These are phyloP conservation scores for Agrostemma githago DNA, from an alignment of 148 eudicot genomes.

Conservation along the genomic window DNA sequence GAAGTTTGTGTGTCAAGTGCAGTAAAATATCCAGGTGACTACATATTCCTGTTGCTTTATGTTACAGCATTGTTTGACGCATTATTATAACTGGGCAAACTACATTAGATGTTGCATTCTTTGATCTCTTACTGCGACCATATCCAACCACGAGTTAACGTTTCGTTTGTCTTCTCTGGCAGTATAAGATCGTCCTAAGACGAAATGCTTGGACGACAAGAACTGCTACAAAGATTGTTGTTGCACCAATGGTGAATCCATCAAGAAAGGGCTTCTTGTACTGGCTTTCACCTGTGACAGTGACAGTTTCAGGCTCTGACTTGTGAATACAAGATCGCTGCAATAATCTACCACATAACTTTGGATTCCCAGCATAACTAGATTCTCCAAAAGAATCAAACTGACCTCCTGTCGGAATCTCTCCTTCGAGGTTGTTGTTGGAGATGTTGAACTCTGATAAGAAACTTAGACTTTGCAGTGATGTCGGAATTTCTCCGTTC, in stretches of 20 bases:
- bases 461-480: conserved; percentile 41
- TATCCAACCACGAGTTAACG: conserved; percentile 35
- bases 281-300: conserved; percentile 18
- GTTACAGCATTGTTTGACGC: neutral
- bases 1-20: neutral
- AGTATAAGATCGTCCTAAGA: neutral
- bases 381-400: conserved; percentile 38
- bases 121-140: too few relatives aligned
- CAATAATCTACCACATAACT: conserved; percentile 51
- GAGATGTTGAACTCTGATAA: conserved; percentile 44
- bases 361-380: conserved; percentile 51
- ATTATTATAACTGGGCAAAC: conserved; percentile 8
- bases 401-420: conserved; percentile 51
- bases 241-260: conserved; percentile 6
- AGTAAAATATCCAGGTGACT: neutral
- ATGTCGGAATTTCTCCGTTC: conserved; percentile 59
- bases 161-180: neutral
- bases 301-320: conserved; percentile 13
- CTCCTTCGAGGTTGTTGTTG: conserved; percentile 46
- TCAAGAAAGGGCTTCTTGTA: conserved; percentile 37
- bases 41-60: neutral
- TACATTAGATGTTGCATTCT: conserved; percentile 26
- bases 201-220: conserved; percentile 14
- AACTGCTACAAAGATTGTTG: conserved; percentile 6
- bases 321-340: conserved; percentile 32